Conservation (phyloP, 139 green algal genomes). For the Haematococcus sp. region DNA sequence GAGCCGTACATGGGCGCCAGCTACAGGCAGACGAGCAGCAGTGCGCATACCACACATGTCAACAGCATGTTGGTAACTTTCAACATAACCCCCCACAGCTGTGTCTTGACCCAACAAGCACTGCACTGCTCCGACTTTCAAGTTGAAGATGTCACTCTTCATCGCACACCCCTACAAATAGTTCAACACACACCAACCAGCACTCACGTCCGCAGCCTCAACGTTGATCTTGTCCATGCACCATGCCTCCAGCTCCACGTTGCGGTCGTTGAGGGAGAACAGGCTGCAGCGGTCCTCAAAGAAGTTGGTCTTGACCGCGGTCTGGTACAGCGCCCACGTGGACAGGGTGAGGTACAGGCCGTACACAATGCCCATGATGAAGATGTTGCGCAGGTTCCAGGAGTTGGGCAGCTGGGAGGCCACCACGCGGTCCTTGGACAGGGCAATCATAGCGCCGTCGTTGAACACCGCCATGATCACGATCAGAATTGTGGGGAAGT, state of each 20-base stretch:
- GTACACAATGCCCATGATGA: constrained; percentile 75
- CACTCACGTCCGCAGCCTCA: neutral
- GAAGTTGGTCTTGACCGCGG: constrained; percentile 55
- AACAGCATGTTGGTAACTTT: too few species aligned
- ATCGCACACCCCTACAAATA: too few species aligned
- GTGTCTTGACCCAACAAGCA: too few species aligned
- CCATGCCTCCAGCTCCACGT: constrained; percentile 29
- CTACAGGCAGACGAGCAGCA: too few species aligned
- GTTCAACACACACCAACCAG: too few species aligned
- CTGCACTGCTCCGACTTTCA: too few species aligned
- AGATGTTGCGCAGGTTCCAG: constrained; percentile 80
- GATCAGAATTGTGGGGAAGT: constrained; percentile 82
- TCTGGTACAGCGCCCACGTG: constrained; percentile 62
- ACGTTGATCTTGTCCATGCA: constrained; percentile 27
- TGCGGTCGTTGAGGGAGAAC: constrained; percentile 54
- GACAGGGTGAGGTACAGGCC: constrained; percentile 79
- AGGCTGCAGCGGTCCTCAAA: constrained; percentile 56
- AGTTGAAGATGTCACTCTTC: too few species aligned
- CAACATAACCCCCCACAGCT: too few species aligned
- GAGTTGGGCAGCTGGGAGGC: constrained; percentile 59
- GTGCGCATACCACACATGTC: too few species aligned
- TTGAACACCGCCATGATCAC: constrained; percentile 89
- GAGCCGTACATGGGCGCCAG: too few species aligned
- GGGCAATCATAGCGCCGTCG: constrained; percentile 85
- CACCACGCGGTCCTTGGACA: constrained; percentile 76